Conservation (phyloP, 768 basidiomycete genomes). For the Filobasidium wieringae region DNA sequence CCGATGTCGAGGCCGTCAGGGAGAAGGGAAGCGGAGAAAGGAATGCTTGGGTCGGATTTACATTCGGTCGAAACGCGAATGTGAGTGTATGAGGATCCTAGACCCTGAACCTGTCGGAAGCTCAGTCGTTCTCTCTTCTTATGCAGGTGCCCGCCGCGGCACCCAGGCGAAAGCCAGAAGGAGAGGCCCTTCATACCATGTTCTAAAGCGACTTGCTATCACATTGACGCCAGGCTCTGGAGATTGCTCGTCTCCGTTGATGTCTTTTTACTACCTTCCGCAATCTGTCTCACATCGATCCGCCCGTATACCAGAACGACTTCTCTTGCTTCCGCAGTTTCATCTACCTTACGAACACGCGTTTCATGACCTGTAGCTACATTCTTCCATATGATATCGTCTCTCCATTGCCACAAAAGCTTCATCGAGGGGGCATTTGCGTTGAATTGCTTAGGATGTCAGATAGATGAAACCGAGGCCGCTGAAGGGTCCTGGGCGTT, state of each 20-base stretch:
- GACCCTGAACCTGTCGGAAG: neutral
- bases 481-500: neutral
- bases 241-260: neutral
- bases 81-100: conserved; percentile 13
- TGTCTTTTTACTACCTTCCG: no score
- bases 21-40: conserved; percentile 53
- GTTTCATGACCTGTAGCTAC: no score
- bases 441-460: no score
- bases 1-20: conserved; percentile 77
- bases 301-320: no score
- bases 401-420: no score
- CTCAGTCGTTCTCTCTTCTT: neutral
- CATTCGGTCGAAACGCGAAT: conserved; percentile 38
- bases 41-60: conserved; percentile 39
- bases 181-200: conserved; percentile 39
- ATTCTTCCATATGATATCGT: no score
- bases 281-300: no score
- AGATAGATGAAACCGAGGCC: no score
- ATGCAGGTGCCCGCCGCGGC: conserved; percentile 19
- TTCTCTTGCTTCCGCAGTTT: neutral
- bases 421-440: no score
- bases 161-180: conserved; percentile 31
- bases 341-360: no score
- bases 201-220: conserved; percentile 21
- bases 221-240: neutral